Evolutionary conservation across 768 basidiomycete species (phyloP), one percentile per base, ranked within the genome.

Genomic region (Lactifluus subvellereus): DNA sequence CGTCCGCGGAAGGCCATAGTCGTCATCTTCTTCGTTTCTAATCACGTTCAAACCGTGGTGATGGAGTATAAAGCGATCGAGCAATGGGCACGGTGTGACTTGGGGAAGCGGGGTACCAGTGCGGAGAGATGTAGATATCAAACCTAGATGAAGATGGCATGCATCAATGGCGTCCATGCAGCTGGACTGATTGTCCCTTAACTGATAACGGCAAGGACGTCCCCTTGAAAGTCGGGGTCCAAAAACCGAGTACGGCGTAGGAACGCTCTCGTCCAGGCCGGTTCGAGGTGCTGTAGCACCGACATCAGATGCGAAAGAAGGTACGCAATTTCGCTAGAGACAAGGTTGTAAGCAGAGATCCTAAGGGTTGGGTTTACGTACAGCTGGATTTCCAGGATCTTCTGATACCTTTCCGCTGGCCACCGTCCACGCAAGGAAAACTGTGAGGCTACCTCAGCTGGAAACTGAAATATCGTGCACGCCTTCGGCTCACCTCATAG

Each of bases 191-290:
- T 33, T 1, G 32, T 32, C 54, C 70, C 82, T 54, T 57, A 63
- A 88, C 88, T 87, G 61, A 94, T 84, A 7, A 94, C 88, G 10
- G 91, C 88, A 4, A 94, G 78, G 7, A 92, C 79, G 60, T 94
- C 91, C 1, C 92, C 93, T 66, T 94, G 85, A 67, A 94, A 94
- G 66, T 86, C 84, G 0, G 86, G 79, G 70, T 94, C 91, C 40
- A 86, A 76, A 62, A 95, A 81, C 11, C 89, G 78, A 0, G 90
- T 89, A 37, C 91, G 77, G 20, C 81, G 80, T 18, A 94, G 78
- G 66, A 94, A 84, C 0, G 91, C 91, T 11, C 79, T 78, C 1
- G 86, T 78, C 92, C 93, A 95, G 11, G 84, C 79, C 2, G 84
- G 84, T 53, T 92, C 88, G 54, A 94, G 77, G 63, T 86, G 82